Base-by-base conservation (phyloP, 2,329 filamentous ascomycete species). In the Epichloe sp. region DNA sequence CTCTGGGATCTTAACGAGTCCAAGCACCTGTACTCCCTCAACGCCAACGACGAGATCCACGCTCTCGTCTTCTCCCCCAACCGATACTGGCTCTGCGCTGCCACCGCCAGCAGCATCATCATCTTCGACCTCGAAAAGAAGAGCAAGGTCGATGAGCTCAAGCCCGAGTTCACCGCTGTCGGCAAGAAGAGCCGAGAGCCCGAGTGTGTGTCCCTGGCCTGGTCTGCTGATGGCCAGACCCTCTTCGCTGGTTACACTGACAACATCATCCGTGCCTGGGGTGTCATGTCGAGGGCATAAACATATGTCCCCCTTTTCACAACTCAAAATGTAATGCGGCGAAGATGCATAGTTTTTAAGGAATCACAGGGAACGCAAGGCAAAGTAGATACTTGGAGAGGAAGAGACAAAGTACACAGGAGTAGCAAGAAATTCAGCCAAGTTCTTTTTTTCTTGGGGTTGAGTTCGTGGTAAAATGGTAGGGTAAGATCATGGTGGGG, bases 111-210 rank as follows among this genome's bases (percentile, higher is more conserved):
- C 78, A 89, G 83, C 82, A 97, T 98, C 83, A 96, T 96, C 83
- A 97, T 98, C 82, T 98, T 98, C 79, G 93, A 98, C 71, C 84
- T 98, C 64, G 93, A 98, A 88, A 98, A 98, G 90, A 98, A 98
- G 90, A 94, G 85, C 86, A 97, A 96, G 86, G 91, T 97, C 70
- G 91, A 97, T 68, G 93, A 97, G 84, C 85, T 98, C 74, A 96
- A 95, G 86, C 91, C 91, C 63, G 93, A 98, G 74, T 96, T 93
- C 80, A 80, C 89, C 69, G 95, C 89, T 71, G 85, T 89, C 71
- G 88, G 90, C 79, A 95, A 95, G 88, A 97, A 97, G 88, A 89
- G 85, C 83, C 84, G 90, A 71, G 91, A 96, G 77, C 93, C 93
- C 65, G 91, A 97, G 85, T 97, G 91, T 75, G 85, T 98, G 68